Conservation (phyloP, 768 basidiomycete species). For the Cubamyces lactineus region DNA sequence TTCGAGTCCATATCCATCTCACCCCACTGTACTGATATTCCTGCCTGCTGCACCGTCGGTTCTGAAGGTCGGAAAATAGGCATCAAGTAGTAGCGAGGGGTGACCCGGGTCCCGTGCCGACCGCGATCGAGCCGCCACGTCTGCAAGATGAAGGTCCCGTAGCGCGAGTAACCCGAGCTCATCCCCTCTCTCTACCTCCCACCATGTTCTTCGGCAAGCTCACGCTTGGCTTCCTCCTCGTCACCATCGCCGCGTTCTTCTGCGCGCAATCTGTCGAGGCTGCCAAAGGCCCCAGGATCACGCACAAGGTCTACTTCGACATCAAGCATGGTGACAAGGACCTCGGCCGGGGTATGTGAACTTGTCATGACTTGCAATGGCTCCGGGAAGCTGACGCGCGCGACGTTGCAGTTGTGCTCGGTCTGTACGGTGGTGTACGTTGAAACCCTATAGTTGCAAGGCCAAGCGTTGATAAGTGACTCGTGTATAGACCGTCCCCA, state of each 20-base stretch:
- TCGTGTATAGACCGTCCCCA: conserved; percentile 77
- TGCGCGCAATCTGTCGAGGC: conserved; percentile 76
- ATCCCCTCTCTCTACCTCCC: conserved; percentile 26
- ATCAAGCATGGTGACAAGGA: conserved; percentile 89
- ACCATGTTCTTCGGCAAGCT: conserved; percentile 63
- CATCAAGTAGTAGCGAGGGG: conserved; percentile 7
- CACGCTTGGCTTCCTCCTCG: conserved; percentile 60
- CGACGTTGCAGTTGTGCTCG: conserved; percentile 66
- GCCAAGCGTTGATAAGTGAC: not conserved
- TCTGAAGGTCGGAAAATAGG: too few species aligned
- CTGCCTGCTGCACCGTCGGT: not conserved
- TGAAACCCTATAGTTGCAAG: not conserved
- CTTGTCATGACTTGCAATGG: conserved; percentile 1
- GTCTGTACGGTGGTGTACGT: conserved; percentile 84
- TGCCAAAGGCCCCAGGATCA: conserved; percentile 86
- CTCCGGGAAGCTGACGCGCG: conserved; percentile 8
- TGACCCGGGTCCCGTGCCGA: conserved; percentile 13
- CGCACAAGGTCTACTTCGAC: conserved; percentile 93
- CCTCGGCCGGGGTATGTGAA: conserved; percentile 74
- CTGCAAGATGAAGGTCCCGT: conserved; percentile 10
- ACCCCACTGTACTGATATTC: not conserved
- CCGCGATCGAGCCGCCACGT: conserved; percentile 25
- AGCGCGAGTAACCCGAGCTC: not conserved
- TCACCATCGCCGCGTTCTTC: conserved; percentile 70
- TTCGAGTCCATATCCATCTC: not conserved